Conservation (phyloP, 495 filamentous ascomycete species). For the Echria macrotheca region DNA sequence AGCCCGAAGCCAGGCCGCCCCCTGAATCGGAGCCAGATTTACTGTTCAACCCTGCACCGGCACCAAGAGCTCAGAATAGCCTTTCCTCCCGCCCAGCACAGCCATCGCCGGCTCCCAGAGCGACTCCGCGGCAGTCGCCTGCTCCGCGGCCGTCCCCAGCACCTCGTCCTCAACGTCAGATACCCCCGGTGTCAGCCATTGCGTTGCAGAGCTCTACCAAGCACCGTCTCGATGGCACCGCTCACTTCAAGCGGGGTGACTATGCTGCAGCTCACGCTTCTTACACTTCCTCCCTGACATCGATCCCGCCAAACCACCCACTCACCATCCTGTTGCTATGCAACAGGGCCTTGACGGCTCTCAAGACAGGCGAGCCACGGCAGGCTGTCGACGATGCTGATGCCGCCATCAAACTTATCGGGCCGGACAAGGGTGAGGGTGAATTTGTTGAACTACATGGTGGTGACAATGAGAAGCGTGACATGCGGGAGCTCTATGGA, state of each 20-base stretch:
- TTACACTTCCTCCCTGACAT: slow-evolving; percentile 69
- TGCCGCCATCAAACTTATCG: slow-evolving; percentile 72
- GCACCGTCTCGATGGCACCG: slow-evolving; percentile 73
- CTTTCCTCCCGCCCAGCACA: slow-evolving; percentile 26
- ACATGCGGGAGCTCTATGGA: slow-evolving; percentile 87
- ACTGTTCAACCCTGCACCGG: slow-evolving; percentile 41
- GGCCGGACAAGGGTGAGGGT: slow-evolving; percentile 65
- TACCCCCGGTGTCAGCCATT: slow-evolving; percentile 62
- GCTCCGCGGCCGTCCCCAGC: slow-evolving; percentile 27
- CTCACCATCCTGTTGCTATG: slow-evolving; percentile 79
- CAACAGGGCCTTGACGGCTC: slow-evolving; percentile 82
- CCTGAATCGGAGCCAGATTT: slow-evolving; percentile 53
- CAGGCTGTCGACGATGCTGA: slow-evolving; percentile 79
- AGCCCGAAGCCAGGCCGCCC: slow-evolving; percentile 32
- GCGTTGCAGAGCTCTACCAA: slow-evolving; percentile 66
- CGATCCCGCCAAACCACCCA: slow-evolving; percentile 75
- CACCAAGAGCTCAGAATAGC: slow-evolving; percentile 11
- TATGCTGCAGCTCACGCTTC: slow-evolving; percentile 77
- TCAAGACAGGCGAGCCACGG: slow-evolving; percentile 88
- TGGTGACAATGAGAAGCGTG: slow-evolving; percentile 59
- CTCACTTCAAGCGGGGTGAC: slow-evolving; percentile 90
- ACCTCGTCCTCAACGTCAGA: slow-evolving; percentile 48
- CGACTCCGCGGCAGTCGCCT: slow-evolving; percentile 40
- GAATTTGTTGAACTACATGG: slow-evolving; percentile 66
- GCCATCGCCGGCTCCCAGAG: slow-evolving; percentile 24